phyloP scores from a whole-genome alignment of 2,329 filamentous ascomycete species.

The Immersiporthe knoxdaviesiana region DNA sequence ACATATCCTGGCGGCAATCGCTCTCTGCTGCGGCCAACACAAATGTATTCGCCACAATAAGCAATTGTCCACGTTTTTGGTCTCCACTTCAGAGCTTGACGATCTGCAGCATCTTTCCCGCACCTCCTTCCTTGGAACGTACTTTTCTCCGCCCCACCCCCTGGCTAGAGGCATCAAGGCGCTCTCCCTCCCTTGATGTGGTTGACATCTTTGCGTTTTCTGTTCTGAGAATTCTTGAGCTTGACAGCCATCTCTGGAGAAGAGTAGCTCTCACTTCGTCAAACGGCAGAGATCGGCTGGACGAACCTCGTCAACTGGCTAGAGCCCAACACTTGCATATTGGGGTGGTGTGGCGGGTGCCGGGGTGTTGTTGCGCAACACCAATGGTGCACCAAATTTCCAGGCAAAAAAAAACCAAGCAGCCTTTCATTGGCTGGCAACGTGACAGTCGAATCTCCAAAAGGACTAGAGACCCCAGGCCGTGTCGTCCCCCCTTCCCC shows the following conservation, averaged over 20 bases:
- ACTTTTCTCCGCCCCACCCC: neutral
- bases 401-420: neutral
- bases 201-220: too few species aligned
- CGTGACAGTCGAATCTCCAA: neutral
- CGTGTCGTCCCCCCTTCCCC: neutral
- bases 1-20: neutral
- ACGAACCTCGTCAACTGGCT: conserved; percentile 8
- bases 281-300: conserved; percentile 4
- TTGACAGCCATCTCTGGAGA: neutral
- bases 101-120: neutral
- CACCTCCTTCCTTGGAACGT: neutral
- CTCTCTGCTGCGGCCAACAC: neutral
- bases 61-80: neutral
- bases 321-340: conserved; percentile 3
- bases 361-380: conserved; percentile 10
- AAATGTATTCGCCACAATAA: neutral
- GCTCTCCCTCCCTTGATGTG: too few species aligned
- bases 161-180: neutral
- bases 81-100: neutral
- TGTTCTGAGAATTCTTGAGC: neutral
- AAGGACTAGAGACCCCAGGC: neutral
- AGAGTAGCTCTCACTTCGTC: neutral
- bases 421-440: neutral
- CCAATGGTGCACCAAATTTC: neutral
- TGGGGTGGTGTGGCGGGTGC: neutral